Base-by-base conservation (phyloP, 176 grass and related monocot species). In the Dendrocalamus sinicus region DNA sequence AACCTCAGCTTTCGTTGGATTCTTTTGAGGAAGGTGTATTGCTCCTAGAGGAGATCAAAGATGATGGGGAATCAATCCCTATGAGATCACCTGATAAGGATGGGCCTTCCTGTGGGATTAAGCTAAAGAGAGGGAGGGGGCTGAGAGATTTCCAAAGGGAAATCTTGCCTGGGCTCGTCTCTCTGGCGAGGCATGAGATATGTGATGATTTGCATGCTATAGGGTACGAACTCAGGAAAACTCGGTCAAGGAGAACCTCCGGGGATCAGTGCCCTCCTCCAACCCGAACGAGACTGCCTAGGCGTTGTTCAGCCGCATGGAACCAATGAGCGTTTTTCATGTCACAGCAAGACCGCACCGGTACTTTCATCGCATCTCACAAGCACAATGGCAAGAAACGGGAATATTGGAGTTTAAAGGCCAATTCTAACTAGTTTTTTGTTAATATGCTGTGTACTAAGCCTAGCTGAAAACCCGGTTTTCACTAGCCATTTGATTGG, bases 71-170 rank as follows among this genome's bases (percentile, higher is more conserved):
- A 28, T 96, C 91, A 26, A 32, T 79, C 17, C 63, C 52, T 65
- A 77, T 65, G 62, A 90, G 55, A 63, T 79, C 63, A 67, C 74
- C 73, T 4, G 62, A 94, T 40, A 88, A 82, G 6, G 90, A 91
- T 23, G 86, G 53, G 70, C 85, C 80, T 12, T 54, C 68, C 6
- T 75, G 89, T 13, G 83, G 85, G 41, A 89, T 96, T 80, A 96
- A 89, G 55, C 76, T 99, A 53, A 91, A 83, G 52, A 99, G 96
- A 81, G 93, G 94, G 67, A 92, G 93, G 75, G 92, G 93, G 28
- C 77, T 96, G 65, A 76, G 96, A 43, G 92, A 99, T 75, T 99
- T 99, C 46, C 93, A 96, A 43, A 89, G 90, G 72, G 96, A 99
- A 40, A 89, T 99, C 81, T 70, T 99, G 26, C 96, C 96, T 22